A percentile compares a stretch with the other conserved stretches of the same genome.
These are phyloP conservation scores for Botrytis elliptica DNA, from an alignment of 2,329 filamentous ascomycete species.

Conservation along the genomic window DNA sequence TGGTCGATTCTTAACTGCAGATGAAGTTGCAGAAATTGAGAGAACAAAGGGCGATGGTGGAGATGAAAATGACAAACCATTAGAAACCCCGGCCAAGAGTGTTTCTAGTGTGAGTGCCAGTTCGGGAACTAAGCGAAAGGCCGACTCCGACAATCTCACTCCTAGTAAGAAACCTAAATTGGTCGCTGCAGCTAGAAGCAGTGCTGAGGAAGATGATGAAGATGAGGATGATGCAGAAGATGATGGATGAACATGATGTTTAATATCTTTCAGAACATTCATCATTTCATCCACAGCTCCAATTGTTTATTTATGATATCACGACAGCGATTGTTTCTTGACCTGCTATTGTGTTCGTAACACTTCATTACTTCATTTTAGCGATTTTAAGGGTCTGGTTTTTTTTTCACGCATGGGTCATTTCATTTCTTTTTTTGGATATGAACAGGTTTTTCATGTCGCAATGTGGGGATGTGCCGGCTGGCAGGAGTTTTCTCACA, in stretches of 20 bases:
- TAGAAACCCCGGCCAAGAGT: conserved; percentile 36
- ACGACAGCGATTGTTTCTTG: conserved; percentile 34
- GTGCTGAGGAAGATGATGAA: conserved; percentile 38
- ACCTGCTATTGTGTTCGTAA: conserved; percentile 25
- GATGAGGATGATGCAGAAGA: conserved; percentile 40
- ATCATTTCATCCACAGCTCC: conserved; percentile 14
- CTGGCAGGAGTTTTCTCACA: conserved; percentile 20
- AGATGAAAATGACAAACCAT: conserved; percentile 43
- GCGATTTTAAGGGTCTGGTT: conserved; percentile 22
- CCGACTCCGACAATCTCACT: conserved; percentile 48
- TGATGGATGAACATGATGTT: conserved; percentile 28
- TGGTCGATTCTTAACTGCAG: conserved; percentile 91
- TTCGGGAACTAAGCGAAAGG: conserved; percentile 60
- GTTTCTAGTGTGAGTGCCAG: conserved; percentile 35
- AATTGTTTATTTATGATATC: conserved; percentile 35
- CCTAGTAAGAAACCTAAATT: conserved; percentile 55
- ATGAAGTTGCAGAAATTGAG: conserved; percentile 91
- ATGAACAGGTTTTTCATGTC: conserved; percentile 21
- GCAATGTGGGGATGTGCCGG: conserved; percentile 18
- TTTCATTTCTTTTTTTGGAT: conserved; percentile 3
- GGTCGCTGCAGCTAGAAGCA: conserved; percentile 35
- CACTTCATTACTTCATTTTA: conserved; percentile 27
- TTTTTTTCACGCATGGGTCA: conserved; percentile 13
- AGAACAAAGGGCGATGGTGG: conserved; percentile 50
- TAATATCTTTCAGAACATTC: conserved; percentile 1